These are phyloP conservation scores for Epichloe typhina DNA, from an alignment of 2,329 filamentous ascomycete species.

Conservation along the genomic window DNA sequence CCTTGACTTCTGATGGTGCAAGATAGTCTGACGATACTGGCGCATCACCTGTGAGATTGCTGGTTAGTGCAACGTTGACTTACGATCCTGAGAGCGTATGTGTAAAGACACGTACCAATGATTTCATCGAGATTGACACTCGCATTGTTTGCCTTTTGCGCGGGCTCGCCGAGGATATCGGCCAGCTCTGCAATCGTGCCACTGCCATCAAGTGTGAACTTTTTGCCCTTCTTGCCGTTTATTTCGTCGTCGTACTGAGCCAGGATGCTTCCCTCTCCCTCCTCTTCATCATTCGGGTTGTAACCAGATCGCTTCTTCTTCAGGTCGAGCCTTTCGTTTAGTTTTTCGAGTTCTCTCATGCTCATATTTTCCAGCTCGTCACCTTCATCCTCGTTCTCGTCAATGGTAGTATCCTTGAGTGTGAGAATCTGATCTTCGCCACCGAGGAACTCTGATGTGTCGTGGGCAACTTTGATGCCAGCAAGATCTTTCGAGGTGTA, in stretches of 20 bases:
- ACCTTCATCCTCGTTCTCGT: slow-evolving; percentile 71
- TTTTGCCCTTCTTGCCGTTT: slow-evolving; percentile 74
- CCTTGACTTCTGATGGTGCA: slow-evolving; percentile 73
- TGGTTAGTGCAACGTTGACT: neutral
- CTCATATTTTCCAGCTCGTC: slow-evolving; percentile 78
- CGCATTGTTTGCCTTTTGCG: slow-evolving; percentile 49
- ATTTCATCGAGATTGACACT: slow-evolving; percentile 73
- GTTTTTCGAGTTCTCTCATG: slow-evolving; percentile 56
- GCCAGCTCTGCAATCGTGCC: slow-evolving; percentile 55
- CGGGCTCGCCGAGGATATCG: slow-evolving; percentile 38
- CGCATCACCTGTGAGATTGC: slow-evolving; percentile 11
- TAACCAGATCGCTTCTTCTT: slow-evolving; percentile 89
- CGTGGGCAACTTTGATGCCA: slow-evolving; percentile 85
- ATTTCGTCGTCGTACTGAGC: slow-evolving; percentile 96
- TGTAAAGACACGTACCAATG: slow-evolving; percentile 26
- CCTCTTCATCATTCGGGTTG: slow-evolving; percentile 64
- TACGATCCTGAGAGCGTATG: neutral
- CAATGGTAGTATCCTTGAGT: slow-evolving; percentile 82
- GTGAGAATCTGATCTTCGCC: slow-evolving; percentile 82
- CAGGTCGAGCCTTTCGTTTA: slow-evolving; percentile 63
- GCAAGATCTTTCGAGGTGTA: slow-evolving; percentile 80
- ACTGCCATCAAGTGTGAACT: slow-evolving; percentile 72
- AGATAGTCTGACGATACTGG: slow-evolving; percentile 66
- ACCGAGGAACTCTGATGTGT: slow-evolving; percentile 67
- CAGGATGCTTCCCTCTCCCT: slow-evolving; percentile 54